Base-by-base conservation (phyloP, 164 flowering plant species). In the Akebia trifoliata region DNA sequence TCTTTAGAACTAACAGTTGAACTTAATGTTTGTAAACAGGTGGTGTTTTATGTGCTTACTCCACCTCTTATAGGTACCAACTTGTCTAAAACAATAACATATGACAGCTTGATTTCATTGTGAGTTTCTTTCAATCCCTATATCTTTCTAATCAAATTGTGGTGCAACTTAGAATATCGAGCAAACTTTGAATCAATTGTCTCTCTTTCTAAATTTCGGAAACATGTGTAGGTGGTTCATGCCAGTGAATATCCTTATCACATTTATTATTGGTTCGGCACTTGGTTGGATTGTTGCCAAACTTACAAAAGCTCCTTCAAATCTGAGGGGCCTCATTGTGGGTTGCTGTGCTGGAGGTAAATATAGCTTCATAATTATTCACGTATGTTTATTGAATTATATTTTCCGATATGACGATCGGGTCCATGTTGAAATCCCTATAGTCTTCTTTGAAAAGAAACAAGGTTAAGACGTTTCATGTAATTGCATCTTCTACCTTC, bases 281-380 rank as follows among this genome's bases (percentile, higher is more conserved):
- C 76, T 91, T 56, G 97, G 94, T 35, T 80, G 87, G 91, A 43
- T 79, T 0, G 65, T 91, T 24, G 57, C 76, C 35, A 73, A 59
- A 56, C 26, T 82, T 14, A 78, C 89, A 25, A 79, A 63, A 54
- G 48, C 94, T 60, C 94, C 95, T 50, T 59, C 70, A 14, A 78
- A 81, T 69, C 74, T 87, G 10, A 77, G 70, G 25, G 92, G 97
- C 61, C 82, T 91, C 24, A 53, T 91, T 1, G 43, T 91, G 56
- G 91, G 91, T 31, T 82, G 84, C 64, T 80, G 87, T 70, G 79
- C 96, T 61, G 91, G 88, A 52, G 97, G 97, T 83, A 74, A 43
- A 52, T 24, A 6, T 20, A 36, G 6, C 24, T 18, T 40, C 44
- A 6, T 5, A 8, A 9, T 8, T 4, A 4, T 8, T 51, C 32